Base-by-base conservation (phyloP, 2,329 filamentous ascomycete genomes). In the Ascochyta viciae-villosae region DNA sequence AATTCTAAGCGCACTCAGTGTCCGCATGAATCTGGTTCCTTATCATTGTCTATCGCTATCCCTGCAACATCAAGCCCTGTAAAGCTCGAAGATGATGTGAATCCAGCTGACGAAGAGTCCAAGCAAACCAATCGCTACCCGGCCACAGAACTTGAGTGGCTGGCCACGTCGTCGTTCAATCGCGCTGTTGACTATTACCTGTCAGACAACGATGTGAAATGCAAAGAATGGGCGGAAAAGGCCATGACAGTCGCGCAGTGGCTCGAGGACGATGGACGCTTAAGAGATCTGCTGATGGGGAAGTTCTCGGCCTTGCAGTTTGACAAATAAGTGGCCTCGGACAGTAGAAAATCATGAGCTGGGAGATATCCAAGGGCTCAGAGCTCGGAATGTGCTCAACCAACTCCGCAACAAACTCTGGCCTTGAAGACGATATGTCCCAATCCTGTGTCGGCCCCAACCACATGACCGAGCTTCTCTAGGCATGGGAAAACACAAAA, bases 71-170 rank as follows among this genome's bases (percentile, higher is more conserved):
- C 66, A 15, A 62, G 48, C 29, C 55, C 57, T 33, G n/a, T 52
- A 9, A 55, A 57, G 31, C 9, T 37, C 22, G 38, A 47, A n/a
- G 12, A 51, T 35, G 40, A 58, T 16, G 19, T 24, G 45, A 34
- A 51, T 23, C 40, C 44, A 44, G 54, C 72, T 75, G 57, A 75
- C 62, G 33, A 52, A 29, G 48, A 50, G 13, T 22, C 13, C 13
- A 64, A 73, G 66, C 61, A 65, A 81, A 77, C 75, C 67, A 70
- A 77, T 1, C 71, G 76, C 1, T 91, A 91, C 67, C 89, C 90
- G 0, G 65, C 77, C 0, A 81, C 84, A 3, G 91, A 95, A 68
- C 76, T 93, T 1, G 87, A 92, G 66, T 95, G 89, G 88, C 82
- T 95, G n/a, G 85, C 86, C 0, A 84, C 85, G 1, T 86, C 82